Evolutionary conservation across 1,284 basidiomycete species (phyloP).

Genomic region (Boletus sp.): DNA sequence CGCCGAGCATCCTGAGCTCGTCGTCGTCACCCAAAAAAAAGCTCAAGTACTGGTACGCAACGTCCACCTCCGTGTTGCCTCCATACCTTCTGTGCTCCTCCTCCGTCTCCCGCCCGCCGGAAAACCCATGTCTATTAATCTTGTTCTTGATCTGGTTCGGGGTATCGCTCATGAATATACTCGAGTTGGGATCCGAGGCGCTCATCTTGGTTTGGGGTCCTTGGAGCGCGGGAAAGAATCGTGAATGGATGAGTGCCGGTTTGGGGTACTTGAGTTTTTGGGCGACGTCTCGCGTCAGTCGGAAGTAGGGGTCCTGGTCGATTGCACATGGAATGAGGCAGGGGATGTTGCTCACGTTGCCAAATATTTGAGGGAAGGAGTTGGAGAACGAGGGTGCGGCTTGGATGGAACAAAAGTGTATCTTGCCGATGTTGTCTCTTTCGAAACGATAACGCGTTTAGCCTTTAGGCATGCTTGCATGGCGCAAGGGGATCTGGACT

Average conservation of each 20-base stretch:
- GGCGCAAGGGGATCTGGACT: conserved; percentile 31
- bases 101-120: conserved; percentile 86
- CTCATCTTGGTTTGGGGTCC: conserved; percentile 99
- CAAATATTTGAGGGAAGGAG: conserved; percentile 98
- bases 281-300: conserved; percentile 93
- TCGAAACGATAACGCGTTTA: not conserved
- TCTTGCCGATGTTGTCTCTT: conserved; percentile 97
- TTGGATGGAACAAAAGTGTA: conserved; percentile 97
- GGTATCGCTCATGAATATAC: conserved; percentile 95
- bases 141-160: conserved; percentile 96
- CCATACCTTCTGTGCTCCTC: conserved; percentile 90
- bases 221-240: conserved; percentile 98
- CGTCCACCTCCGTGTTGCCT: conserved; percentile 94
- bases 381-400: conserved; percentile 97
- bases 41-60: conserved; percentile 93
- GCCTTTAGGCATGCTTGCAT: not conserved
- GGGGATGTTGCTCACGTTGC: conserved; percentile 78
- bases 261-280: conserved; percentile 94
- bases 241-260: conserved; percentile 88
- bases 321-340: conserved; percentile 98
- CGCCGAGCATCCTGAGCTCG: conserved; percentile 73
- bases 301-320: conserved; percentile 97
- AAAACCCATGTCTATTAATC: conserved; percentile 91
- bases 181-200: conserved; percentile 85
- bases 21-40: conserved; percentile 97